These are phyloP conservation scores for Meyerozyma carpophila DNA, from an alignment of 1,139 yeast species.

Conservation along the genomic window DNA sequence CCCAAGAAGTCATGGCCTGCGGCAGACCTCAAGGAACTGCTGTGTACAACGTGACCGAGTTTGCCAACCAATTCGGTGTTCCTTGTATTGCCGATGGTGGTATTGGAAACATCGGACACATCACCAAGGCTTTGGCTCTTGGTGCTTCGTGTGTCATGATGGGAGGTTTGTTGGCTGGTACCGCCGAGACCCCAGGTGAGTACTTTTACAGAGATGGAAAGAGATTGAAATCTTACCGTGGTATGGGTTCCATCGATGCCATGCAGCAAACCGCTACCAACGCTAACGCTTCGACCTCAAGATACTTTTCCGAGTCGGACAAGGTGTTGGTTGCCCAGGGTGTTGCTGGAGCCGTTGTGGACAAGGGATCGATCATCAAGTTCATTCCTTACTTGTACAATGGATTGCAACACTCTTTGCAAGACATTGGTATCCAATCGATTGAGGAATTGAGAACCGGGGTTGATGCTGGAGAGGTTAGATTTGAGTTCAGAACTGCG, in stretches of 20 bases:
- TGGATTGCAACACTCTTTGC: constrained; percentile 98
- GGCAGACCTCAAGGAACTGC: constrained; percentile 99
- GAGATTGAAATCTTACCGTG: constrained; percentile 95
- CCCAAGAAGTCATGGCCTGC: constrained; percentile 99
- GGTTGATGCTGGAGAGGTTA: constrained; percentile 64
- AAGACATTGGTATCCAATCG: constrained; percentile 88
- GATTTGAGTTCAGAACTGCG: constrained; percentile 97
- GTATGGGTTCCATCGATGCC: constrained; percentile 99
- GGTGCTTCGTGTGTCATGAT: constrained; percentile 99
- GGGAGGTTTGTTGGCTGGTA: constrained; percentile 99
- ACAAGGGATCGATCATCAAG: constrained; percentile 92
- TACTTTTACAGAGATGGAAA: constrained; percentile 97
- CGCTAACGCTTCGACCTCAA: constrained; percentile 96
- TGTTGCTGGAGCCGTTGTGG: constrained; percentile 95
- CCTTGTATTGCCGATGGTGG: constrained; percentile 99
- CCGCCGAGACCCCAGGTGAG: constrained; percentile 97
- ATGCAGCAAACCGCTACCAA: constrained; percentile 87
- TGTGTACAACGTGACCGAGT: constrained; percentile 80
- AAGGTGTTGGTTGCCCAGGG: constrained; percentile 98
- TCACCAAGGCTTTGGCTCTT: constrained; percentile 90
- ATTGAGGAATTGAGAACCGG: constrained; percentile 56
- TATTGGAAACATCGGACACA: constrained; percentile 97
- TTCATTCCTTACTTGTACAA: constrained; percentile 90
- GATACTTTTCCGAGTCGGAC: constrained; percentile 96
- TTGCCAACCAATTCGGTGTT: constrained; percentile 84